These are phyloP conservation scores for Candida morakotiae DNA, from an alignment of 805 yeast species.

Conservation along the genomic window DNA sequence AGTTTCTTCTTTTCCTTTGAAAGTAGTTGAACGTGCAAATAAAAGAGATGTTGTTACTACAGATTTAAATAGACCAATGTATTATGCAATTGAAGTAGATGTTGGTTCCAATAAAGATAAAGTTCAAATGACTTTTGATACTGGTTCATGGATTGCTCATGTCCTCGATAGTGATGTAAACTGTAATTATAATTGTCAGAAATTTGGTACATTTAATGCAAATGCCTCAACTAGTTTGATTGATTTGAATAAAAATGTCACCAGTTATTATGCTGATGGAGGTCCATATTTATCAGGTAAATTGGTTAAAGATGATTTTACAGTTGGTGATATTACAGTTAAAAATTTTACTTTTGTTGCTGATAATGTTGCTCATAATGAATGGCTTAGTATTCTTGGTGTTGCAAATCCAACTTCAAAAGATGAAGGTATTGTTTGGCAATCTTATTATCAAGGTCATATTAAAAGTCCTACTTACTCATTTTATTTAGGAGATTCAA, in stretches of 20 bases:
- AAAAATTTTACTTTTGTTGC: too few species aligned
- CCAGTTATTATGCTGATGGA: not conserved
- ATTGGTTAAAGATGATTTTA: too few species aligned
- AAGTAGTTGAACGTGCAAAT: too few species aligned
- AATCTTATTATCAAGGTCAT: not conserved
- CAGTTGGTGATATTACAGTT: too few species aligned
- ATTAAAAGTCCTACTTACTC: not conserved
- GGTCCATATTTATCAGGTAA: too few species aligned
- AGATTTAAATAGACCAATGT: too few species aligned
- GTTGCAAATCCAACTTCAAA: not conserved
- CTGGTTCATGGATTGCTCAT: not conserved
- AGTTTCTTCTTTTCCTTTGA: too few species aligned
- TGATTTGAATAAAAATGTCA: not conserved
- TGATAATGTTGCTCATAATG: too few species aligned
- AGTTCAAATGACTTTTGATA: not conserved
- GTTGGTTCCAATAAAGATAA: conserved; percentile 1
- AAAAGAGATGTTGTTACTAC: too few species aligned
- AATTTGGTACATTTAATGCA: not conserved
- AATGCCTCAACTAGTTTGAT: not conserved
- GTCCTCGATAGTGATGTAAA: not conserved
- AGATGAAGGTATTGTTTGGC: not conserved
- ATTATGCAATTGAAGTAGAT: not conserved
- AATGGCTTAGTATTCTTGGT: not conserved
- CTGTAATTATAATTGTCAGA: not conserved
- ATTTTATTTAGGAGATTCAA: not conserved